Evolutionary conservation across 2,329 filamentous ascomycete species (phyloP), one percentile per base, ranked within the genome.

Genomic region (Fusarium lateritium): DNA sequence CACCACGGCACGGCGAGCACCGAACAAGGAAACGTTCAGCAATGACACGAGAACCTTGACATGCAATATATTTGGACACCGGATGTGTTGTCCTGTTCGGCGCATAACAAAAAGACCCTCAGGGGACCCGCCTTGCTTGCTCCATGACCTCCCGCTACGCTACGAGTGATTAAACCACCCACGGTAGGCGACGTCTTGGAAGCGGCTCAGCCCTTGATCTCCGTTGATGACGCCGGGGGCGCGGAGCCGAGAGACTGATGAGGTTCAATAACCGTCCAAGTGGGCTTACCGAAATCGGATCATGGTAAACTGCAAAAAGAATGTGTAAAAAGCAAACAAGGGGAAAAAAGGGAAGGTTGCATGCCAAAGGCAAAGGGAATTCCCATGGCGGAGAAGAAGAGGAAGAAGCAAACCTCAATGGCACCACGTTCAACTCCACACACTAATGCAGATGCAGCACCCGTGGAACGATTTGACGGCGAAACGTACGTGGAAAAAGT

Each of bases 401-500:
- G 36, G 47, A 65, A 73, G 63, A 70, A 70, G 61, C 56, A 73
- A 71, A 49, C 33, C 28, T 44, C 46, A 21, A 46, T 38, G 15
- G 22, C 38, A 70, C 50, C 57, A 50, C 46, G 38, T 39, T 33
- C 54, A 59, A 55, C 55, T 47, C 58, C 44, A 39, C 40, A 33
- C 65, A 40, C 69, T 70, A 62, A 65, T 53, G 58, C 65, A 61
- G 54, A 19, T 19, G 55, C 65, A 61, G 54, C 56, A 62, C 24
- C 59, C 43, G 56, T 73, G 70, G 69, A 56, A 73, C 65, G 69
- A 72, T 71, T 72, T 56, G 49, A 45, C 40, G 43, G 42, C 50
- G 51, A 62, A 74, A 71, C 60, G 62, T 74, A 73, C 56, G 67
- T 73, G 65, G 24, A 72, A 69, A 73, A 72, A 70, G 62, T 60